phyloP scores from a whole-genome alignment of 2,329 filamentous ascomycete species.

The Mycosphaerella arachidis region DNA sequence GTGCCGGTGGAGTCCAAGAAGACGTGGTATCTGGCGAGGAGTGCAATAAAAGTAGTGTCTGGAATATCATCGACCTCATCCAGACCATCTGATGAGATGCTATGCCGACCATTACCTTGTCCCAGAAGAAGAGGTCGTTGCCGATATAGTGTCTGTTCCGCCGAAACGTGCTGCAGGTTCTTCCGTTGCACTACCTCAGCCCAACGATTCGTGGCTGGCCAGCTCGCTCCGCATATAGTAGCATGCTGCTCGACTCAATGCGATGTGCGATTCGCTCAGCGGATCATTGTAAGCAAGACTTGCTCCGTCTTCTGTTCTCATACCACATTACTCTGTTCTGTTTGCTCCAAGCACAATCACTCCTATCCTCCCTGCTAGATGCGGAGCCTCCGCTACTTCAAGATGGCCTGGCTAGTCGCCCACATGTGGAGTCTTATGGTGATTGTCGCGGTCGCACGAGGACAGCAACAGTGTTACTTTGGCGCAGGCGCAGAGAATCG shows the following conservation, averaged over 20 bases:
- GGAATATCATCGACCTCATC: not conserved
- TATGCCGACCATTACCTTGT: not conserved
- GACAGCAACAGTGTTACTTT: slow-evolving; percentile 32
- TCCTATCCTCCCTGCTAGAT: not conserved
- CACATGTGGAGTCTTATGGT: slow-evolving; percentile 2
- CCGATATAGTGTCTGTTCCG: not conserved
- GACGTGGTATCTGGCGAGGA: not conserved
- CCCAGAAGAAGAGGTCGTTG: not conserved
- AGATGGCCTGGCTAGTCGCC: not conserved
- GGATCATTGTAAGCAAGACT: not conserved
- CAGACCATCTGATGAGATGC: not conserved
- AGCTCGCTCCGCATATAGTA: not conserved
- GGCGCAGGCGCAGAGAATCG: slow-evolving; percentile 26
- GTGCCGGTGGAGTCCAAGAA: not conserved
- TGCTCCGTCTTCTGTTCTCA: not conserved
- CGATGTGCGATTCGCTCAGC: not conserved
- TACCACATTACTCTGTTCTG: not conserved
- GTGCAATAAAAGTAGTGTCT: not conserved
- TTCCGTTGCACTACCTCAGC: not conserved
- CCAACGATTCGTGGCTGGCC: not conserved
- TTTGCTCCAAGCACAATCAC: not conserved
- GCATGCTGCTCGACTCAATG: not conserved
- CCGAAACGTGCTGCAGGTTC: not conserved
- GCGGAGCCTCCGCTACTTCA: not conserved
- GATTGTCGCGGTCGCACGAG: not conserved